A percentile compares a stretch with the other conserved stretches of the same genome.
Conservation (phyloP, 495 filamentous ascomycete genomes). For the Neurospora sp. region DNA sequence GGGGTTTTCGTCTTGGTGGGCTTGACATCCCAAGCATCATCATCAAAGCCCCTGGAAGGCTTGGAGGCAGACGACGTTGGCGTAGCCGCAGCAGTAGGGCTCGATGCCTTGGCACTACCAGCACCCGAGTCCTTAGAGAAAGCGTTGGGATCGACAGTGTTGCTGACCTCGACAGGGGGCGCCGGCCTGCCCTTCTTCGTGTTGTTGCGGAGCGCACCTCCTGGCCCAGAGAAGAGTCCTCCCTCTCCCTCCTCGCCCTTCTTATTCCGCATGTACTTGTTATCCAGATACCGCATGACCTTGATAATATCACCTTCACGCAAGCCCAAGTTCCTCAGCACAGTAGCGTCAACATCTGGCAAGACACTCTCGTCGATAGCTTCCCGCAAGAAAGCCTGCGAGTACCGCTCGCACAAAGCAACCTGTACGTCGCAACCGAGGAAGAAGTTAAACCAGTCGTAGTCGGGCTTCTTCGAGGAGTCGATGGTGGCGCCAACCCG, state of each 20-base stretch:
- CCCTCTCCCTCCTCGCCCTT: conserved; percentile 57
- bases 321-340: conserved; percentile 75
- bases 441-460: conserved; percentile 99
- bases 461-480: conserved; percentile 51
- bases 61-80: conserved; percentile 36
- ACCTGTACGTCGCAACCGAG: conserved; percentile 80
- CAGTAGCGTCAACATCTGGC: conserved; percentile 71
- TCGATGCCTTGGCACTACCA: conserved; percentile 32
- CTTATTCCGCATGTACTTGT: conserved; percentile 60
- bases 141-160: conserved; percentile 77
- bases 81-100: conserved; percentile 33
- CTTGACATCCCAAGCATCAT: conserved; percentile 96
- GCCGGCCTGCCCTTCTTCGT: conserved; percentile 87
- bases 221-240: conserved; percentile 84
- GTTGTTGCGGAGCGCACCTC: conserved; percentile 81
- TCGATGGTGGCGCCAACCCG: conserved; percentile 42
- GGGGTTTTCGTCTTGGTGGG: conserved; percentile 55
- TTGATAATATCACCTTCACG: conserved; percentile 95
- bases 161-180: conserved; percentile 70
- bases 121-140: conserved; percentile 46
- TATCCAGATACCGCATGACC: conserved; percentile 82
- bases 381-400: conserved; percentile 75
- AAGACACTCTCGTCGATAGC: conserved; percentile 91
- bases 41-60: conserved; percentile 67
- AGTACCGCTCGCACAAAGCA: conserved; percentile 87